Conservation (phyloP, 257 asterid genomes). For the Nemophila menziesii region DNA sequence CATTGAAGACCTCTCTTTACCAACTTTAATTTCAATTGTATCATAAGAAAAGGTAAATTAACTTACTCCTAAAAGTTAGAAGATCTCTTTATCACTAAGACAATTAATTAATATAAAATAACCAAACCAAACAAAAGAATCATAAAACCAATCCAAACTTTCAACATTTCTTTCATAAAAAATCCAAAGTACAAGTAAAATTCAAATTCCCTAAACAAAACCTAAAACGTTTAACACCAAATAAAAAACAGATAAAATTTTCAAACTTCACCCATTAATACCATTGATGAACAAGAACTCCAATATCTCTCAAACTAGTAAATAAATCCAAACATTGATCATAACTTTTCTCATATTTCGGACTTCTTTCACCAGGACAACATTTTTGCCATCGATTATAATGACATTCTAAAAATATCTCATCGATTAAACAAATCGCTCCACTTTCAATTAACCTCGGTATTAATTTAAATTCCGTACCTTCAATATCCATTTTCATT, state of each 20-base stretch:
- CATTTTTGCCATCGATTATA: constrained; percentile 32
- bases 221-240: background rate
- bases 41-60: too few relatives aligned
- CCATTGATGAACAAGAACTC: constrained; percentile 40
- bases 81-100: too few relatives aligned
- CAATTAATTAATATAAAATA: too few relatives aligned
- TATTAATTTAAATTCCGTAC: constrained; percentile 28
- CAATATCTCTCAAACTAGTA: constrained; percentile 24
- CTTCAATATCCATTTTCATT: constrained; percentile 51
- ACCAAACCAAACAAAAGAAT: too few relatives aligned
- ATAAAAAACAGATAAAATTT: background rate
- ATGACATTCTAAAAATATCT: constrained; percentile 45
- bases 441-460: constrained; percentile 22
- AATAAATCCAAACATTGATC: constrained; percentile 22
- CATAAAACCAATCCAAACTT: background rate
- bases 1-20: too few relatives aligned
- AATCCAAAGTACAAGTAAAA: background rate
- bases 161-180: background rate
- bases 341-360: constrained; percentile 22
- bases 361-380: constrained; percentile 25
- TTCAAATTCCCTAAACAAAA: background rate
- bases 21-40: too few relatives aligned
- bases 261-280: constrained; percentile 19
- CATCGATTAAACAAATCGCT: constrained; percentile 47
- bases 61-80: too few relatives aligned